These are phyloP conservation scores for Aspergillus ellipticus DNA, from an alignment of 495 filamentous ascomycete genomes.

Conservation along the genomic window DNA sequence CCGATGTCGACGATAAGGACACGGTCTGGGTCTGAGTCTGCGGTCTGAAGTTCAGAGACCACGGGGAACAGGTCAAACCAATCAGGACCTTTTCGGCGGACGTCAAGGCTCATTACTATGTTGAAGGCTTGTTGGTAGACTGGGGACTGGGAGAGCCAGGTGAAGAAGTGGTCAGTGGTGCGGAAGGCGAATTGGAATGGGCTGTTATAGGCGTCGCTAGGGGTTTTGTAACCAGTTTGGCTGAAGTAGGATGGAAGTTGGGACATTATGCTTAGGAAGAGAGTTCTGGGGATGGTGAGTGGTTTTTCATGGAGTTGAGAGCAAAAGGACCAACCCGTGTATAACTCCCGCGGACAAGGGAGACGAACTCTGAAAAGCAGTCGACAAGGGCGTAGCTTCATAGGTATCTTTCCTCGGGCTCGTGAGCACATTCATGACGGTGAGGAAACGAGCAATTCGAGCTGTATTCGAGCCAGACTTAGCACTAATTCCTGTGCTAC, in stretches of 20 bases:
- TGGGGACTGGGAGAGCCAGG: slow-evolving; percentile 23
- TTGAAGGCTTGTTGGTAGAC: slow-evolving; percentile 18
- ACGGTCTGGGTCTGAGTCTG: slow-evolving; percentile 5
- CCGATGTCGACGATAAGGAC: slow-evolving; percentile 2
- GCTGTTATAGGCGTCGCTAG: slow-evolving; percentile 16
- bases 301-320: too few relatives aligned
- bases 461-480: background rate
- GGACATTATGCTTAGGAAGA: background rate
- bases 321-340: too few relatives aligned
- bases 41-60: slow-evolving; percentile 8
- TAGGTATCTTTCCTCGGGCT: background rate
- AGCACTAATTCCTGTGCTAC: too few relatives aligned
- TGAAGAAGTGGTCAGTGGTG: slow-evolving; percentile 27
- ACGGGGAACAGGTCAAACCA: slow-evolving; percentile 26
- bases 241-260: slow-evolving; percentile 18
- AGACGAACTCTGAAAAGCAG: background rate
- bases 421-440: background rate
- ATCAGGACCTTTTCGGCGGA: background rate
- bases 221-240: slow-evolving; percentile 23
- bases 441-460: background rate
- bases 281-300: background rate
- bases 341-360: background rate
- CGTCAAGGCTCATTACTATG: slow-evolving; percentile 12
- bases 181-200: slow-evolving; percentile 28
- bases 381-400: background rate